phyloP scores from a whole-genome alignment of 1,139 yeast species.

The Sugiyamaella japonica region DNA sequence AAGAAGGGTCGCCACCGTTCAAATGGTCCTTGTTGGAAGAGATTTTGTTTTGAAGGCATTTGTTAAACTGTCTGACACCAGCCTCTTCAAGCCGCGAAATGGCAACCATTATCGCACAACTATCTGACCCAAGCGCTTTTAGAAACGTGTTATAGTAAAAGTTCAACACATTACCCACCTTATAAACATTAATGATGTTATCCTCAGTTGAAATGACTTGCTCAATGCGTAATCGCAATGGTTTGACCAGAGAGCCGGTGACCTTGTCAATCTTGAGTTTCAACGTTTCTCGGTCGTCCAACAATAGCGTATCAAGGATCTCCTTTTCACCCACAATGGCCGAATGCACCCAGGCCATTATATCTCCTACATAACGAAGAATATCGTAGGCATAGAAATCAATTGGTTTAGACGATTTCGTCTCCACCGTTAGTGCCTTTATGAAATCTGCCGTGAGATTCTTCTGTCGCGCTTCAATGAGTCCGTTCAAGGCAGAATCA shows the following conservation, averaged over 20 bases:
- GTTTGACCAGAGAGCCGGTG: slow-evolving; percentile 52
- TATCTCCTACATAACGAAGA: slow-evolving; percentile 77
- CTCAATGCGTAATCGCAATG: slow-evolving; percentile 56
- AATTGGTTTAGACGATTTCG: slow-evolving; percentile 49
- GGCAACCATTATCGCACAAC: slow-evolving; percentile 29
- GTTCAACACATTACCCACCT: slow-evolving; percentile 61
- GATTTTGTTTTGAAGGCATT: slow-evolving; percentile 34
- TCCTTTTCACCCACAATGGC: slow-evolving; percentile 89
- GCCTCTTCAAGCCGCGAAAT: slow-evolving; percentile 33
- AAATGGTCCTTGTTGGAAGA: slow-evolving; percentile 26
- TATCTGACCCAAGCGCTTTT: slow-evolving; percentile 39
- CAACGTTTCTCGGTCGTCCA: slow-evolving; percentile 35
- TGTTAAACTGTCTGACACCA: slow-evolving; percentile 37
- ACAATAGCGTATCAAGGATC: slow-evolving; percentile 58
- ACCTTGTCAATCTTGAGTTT: slow-evolving; percentile 46
- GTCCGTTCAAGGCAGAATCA: slow-evolving; percentile 38
- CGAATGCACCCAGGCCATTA: slow-evolving; percentile 85
- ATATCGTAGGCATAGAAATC: slow-evolving; percentile 78
- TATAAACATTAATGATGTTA: slow-evolving; percentile 54
- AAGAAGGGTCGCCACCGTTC: background rate
- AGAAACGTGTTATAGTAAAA: slow-evolving; percentile 70
- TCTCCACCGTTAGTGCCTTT: slow-evolving; percentile 55
- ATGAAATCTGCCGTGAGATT: slow-evolving; percentile 46
- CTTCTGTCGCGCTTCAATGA: slow-evolving; percentile 38
- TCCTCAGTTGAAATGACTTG: slow-evolving; percentile 68